Evolutionary conservation across 169 alveolate genomes (phyloP), one percentile per base, ranked within the genome.

Genomic region (Eimeria falciformis): DNA sequence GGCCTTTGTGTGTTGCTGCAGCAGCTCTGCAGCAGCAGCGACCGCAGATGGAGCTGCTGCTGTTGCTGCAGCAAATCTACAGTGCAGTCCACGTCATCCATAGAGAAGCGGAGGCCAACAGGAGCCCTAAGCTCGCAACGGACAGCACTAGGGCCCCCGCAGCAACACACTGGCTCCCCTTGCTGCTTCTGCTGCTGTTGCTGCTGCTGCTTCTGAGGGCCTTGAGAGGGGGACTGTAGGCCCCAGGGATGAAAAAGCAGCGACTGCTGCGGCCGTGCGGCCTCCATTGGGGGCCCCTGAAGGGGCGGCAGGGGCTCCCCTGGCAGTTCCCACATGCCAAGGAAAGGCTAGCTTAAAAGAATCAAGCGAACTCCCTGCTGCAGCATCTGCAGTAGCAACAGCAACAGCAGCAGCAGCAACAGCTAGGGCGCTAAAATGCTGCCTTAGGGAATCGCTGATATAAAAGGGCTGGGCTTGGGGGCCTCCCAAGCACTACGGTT

Each of bases 11-110:
- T 2, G 58, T 23, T 40, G 83, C 83, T 71, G 83, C 83, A 40
- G 83, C 83, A 71, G 83, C 83, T 71, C 25, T 71, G 83, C 62
- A 71, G 83, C 83, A 71, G 83, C 83, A 71, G 53, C 83, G n/a
- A 18, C 0, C 83, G 55, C 58, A 9, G 21, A 0, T 33, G 83
- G 27, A 37, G 83, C 29, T 71, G 83, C 83, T 71, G 83, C 83
- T 71, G 83, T 56, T 37, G 62, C 83, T 71, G 83, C 83, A 40
- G 27, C 27, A 43, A 5, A 1, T 12, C 83, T 0, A 45, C 83
- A 33, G 83, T 37, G 58, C 56, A 27, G 37, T 71, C 83, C 14
- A 71, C 58, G 11, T 71, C 83, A 21, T 71, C 83, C 56, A 40
- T 71, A 4, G 58, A 33, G 21, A 71, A 71, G 3, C 58, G 5